These are phyloP conservation scores for Tricladium varicosporioides DNA, from an alignment of 2,329 filamentous ascomycete genomes.

Conservation along the genomic window DNA sequence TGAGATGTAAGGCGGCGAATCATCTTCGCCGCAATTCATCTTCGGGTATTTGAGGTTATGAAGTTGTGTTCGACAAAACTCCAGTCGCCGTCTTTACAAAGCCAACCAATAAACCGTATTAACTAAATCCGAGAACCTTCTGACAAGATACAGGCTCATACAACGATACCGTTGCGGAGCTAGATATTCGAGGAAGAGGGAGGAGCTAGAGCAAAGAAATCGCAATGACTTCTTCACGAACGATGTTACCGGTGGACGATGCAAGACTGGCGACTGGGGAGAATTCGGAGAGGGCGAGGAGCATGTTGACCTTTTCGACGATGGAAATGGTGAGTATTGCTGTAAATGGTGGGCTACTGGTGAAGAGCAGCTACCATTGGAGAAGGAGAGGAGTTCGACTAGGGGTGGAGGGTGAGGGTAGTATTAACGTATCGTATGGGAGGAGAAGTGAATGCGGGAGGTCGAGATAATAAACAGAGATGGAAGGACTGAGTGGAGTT, in stretches of 20 bases:
- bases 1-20: constrained; percentile 51
- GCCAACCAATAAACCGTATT: constrained; percentile 48
- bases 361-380: constrained; percentile 31
- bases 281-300: constrained; percentile 49
- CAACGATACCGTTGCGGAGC: constrained; percentile 38
- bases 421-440: not conserved
- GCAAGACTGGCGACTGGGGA: constrained; percentile 63
- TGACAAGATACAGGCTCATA: constrained; percentile 42
- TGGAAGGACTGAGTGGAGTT: constrained; percentile 32
- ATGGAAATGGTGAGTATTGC: constrained; percentile 30
- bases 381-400: constrained; percentile 1
- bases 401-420: constrained; percentile 5
- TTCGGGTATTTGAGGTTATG: constrained; percentile 42
- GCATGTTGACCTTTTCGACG: constrained; percentile 49
- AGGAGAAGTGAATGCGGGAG: constrained; percentile 10
- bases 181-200: constrained; percentile 43
- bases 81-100: constrained; percentile 56
- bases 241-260: constrained; percentile 58
- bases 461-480: constrained; percentile 20
- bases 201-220: constrained; percentile 41
- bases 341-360: constrained; percentile 33
- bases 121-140: constrained; percentile 40
- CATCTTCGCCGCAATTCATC: constrained; percentile 55
- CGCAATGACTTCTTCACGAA: constrained; percentile 47
- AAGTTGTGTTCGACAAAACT: constrained; percentile 35